phyloP scores from a whole-genome alignment of 108 stramenopile species.

The Stephanodiscus triporus region DNA sequence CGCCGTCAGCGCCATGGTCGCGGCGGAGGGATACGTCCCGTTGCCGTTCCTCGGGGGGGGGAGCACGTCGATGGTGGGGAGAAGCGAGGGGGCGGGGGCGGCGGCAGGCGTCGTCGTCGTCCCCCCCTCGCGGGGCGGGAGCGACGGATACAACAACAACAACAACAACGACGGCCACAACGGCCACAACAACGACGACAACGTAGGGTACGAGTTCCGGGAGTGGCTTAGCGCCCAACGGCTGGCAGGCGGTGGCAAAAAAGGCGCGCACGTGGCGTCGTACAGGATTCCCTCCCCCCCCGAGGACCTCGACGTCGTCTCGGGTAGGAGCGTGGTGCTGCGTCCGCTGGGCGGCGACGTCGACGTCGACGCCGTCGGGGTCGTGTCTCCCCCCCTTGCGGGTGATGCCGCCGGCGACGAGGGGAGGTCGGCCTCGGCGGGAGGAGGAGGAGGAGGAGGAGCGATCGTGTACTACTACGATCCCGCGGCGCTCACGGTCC shows the following conservation, averaged over 20 bases:
- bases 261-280: no score
- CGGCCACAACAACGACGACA: no score
- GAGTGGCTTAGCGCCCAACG: background rate
- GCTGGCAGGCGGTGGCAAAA: no score
- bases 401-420: background rate
- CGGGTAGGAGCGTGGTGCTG: conserved; percentile 31
- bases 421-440: background rate
- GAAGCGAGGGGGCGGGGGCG: no score
- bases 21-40: no score
- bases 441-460: no score
- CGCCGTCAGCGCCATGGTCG: no score
- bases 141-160: background rate
- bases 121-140: no score
- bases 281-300: background rate
- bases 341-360: conserved; percentile 13
- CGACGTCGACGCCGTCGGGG: background rate
- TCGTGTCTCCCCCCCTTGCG: conserved; percentile 4
- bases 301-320: conserved; percentile 9
- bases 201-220: no score
- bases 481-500: conserved; percentile 10
- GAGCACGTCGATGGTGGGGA: no score
- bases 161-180: background rate
- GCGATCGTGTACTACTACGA: conserved; percentile 49
- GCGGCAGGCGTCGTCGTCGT: no score
- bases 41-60: no score